Base-by-base conservation (phyloP, 768 basidiomycete species). In the Termitomyces sp. region DNA sequence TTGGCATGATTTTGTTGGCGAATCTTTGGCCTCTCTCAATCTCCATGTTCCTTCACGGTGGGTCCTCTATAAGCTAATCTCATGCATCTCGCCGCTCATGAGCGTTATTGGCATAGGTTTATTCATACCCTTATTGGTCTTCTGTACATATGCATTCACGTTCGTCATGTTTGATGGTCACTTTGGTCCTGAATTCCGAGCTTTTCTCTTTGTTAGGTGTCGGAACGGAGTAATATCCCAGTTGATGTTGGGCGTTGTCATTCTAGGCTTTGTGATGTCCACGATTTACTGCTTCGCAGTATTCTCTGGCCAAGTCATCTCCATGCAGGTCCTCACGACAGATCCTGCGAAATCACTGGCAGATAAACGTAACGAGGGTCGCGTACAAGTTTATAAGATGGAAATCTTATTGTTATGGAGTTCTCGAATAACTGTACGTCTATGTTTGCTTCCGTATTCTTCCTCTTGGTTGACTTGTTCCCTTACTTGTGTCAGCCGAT, bases 271-370 rank as follows among this genome's bases (percentile, higher is more conserved):
- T 12, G 13, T 46, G 11, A 39, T 53, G 22, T 52, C 58, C 15
- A 59, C 58, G 7, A 44, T 53, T 32, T 59, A 53, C 20, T 59
- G 58, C 15, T 7, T 32, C 16, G 58, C 39, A 38, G 20, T 42
- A 13, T 32, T 59, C 24, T 35, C 42, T 7, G 51, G 38, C 16
- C 58, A 59, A 39, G 13, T 59, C 8, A 52, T 59, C 40, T n/a
- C 51, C 16, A 36, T 53, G 5, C 24, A 24, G 7, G 58, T 50
- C 20, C 46, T 64, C 33, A 2, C 4, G 38, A 9, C 9, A 1
- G 50, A 33, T 35, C 32, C 32, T 35, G 6, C 4, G 1, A 35
- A 20, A 20, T 3, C 18, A 1, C 11, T 51, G n/a, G 33, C 4
- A n/a, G 33, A 51, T 12, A 51, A 35, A 35, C 33, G 2, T 11